Conservation (phyloP, 2,329 filamentous ascomycete genomes). For the Phaeosphaeria sp. region DNA sequence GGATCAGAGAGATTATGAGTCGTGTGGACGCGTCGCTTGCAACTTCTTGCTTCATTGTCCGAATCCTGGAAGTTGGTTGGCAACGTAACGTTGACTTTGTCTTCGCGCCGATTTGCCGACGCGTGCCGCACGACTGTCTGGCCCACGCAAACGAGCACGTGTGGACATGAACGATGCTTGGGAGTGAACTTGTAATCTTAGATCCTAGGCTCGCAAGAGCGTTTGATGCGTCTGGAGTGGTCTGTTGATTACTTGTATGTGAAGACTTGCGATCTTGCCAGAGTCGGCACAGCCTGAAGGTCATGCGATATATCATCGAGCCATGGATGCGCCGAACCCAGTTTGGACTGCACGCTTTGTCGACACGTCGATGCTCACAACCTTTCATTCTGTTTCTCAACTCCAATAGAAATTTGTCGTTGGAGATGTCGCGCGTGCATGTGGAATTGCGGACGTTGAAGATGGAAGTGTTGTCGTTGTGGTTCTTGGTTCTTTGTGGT, state of each 20-base stretch:
- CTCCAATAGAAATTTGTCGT: no score
- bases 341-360: not conserved
- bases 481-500: no score
- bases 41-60: not conserved
- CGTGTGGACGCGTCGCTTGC: constrained; percentile 1
- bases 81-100: not conserved
- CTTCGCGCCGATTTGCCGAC: not conserved
- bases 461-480: no score
- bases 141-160: not conserved
- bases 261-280: not conserved
- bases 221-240: not conserved
- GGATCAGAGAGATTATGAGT: not conserved
- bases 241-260: not conserved
- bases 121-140: not conserved
- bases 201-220: not conserved
- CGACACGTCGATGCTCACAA: not conserved
- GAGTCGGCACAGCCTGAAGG: no score
- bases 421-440: no score
- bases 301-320: no score
- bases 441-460: constrained; percentile 20
- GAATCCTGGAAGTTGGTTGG: not conserved
- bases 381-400: not conserved
- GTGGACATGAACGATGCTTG: not conserved
- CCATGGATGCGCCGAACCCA: no score
- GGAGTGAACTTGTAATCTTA: not conserved